phyloP scores from a whole-genome alignment of 2,329 filamentous ascomycete species.

The Penicillium brevicompactum region DNA sequence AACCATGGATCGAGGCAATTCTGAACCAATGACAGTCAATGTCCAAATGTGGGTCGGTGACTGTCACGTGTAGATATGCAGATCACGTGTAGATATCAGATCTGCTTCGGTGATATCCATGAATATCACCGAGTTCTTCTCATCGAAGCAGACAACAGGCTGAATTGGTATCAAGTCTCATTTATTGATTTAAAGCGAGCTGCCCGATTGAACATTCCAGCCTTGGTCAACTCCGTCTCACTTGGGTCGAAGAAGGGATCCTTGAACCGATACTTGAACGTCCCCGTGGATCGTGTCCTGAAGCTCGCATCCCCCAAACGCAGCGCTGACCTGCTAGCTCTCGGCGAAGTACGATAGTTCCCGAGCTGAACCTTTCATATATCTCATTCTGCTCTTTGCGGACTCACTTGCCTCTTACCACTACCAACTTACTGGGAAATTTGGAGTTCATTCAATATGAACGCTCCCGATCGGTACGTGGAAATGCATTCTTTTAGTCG shows the following conservation, averaged over 20 bases:
- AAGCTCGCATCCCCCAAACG: neutral
- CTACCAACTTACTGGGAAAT: no score
- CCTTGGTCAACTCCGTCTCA: neutral
- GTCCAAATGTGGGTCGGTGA: neutral
- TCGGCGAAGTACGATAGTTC: no score
- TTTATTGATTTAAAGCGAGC: neutral
- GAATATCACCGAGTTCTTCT: neutral
- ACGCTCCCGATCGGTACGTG: constrained; percentile 48
- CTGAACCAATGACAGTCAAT: neutral
- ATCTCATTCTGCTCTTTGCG: no score
- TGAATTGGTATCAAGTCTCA: neutral
- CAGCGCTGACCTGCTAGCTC: no score
- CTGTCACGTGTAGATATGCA: constrained; percentile 1
- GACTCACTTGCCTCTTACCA: no score
- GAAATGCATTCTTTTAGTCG: neutral
- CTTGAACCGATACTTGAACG: neutral
- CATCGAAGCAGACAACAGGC: neutral
- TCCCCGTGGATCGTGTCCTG: neutral
- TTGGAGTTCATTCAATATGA: constrained; percentile 45
- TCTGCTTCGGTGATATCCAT: constrained; percentile 1
- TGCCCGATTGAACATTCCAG: neutral
- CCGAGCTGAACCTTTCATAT: no score
- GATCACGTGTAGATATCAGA: constrained; percentile 5
- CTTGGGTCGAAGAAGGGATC: neutral
- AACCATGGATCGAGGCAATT: neutral